Percentiles rank a stretch among this genome's conserved stretches.
Conservation (phyloP, 805 yeast species). For the Priceomyces medius region DNA sequence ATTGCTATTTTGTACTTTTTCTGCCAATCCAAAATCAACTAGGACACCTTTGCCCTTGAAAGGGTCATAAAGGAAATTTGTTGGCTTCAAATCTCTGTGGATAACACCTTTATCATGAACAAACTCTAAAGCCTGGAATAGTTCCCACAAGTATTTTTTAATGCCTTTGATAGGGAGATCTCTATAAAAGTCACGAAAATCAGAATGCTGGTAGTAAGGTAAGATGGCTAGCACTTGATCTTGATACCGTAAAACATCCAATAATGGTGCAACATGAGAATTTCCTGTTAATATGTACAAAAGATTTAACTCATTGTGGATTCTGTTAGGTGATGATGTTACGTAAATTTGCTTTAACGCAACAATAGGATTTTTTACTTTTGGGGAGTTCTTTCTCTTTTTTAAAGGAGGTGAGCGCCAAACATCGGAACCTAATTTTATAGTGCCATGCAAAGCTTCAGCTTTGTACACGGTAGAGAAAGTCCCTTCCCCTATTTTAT, state of each 20-base stretch:
- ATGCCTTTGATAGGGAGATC: constrained; percentile 79
- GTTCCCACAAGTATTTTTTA: constrained; percentile 73
- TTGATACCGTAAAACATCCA: constrained; percentile 81
- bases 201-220: constrained; percentile 88
- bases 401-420: constrained; percentile 48
- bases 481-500: constrained; percentile 68
- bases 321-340: constrained; percentile 91
- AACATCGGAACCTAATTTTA: constrained; percentile 36
- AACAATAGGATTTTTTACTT: constrained; percentile 50
- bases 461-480: constrained; percentile 64
- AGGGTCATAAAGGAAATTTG: constrained; percentile 70
- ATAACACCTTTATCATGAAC: constrained; percentile 47
- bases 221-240: constrained; percentile 93
- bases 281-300: constrained; percentile 68
- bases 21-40: constrained; percentile 93
- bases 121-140: constrained; percentile 70
- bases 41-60: constrained; percentile 69
- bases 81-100: constrained; percentile 49
- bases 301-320: constrained; percentile 80
- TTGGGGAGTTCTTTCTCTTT: constrained; percentile 18
- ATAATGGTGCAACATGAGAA: constrained; percentile 77
- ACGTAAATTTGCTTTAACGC: constrained; percentile 94
- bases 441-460: constrained; percentile 47
- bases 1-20: constrained; percentile 32
- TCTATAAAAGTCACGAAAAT: constrained; percentile 82